phyloP scores from a whole-genome alignment of 352 stramenopile genomes.

The Phytopythium cucurbitacearum region DNA sequence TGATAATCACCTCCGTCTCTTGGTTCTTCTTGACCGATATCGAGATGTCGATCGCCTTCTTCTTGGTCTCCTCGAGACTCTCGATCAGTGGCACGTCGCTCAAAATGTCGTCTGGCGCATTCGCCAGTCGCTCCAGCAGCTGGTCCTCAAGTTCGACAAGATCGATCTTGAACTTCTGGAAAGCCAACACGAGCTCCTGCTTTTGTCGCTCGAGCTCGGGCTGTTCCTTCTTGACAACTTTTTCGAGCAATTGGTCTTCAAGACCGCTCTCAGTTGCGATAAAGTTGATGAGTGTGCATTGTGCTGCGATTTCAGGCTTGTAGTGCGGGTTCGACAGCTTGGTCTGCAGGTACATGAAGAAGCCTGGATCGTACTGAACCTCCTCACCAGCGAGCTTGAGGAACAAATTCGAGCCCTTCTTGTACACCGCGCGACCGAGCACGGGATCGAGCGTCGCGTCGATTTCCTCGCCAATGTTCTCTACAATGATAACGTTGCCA shows the following conservation, averaged over 20 bases:
- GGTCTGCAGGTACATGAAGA: conserved; percentile 97
- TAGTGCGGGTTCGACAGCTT: conserved; percentile 98
- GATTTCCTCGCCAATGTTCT: conserved; percentile 97
- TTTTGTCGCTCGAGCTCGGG: conserved; percentile 93
- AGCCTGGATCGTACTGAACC: conserved; percentile 95
- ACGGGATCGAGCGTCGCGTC: conserved; percentile 96
- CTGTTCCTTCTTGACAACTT: conserved; percentile 95
- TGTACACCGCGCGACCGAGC: conserved; percentile 94
- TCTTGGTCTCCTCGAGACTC: conserved; percentile 95
- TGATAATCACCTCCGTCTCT: conserved; percentile 94
- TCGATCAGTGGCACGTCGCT: conserved; percentile 96
- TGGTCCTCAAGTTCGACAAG: conserved; percentile 96
- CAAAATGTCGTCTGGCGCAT: conserved; percentile 95
- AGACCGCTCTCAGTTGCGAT: conserved; percentile 95
- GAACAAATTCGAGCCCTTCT: conserved; percentile 93
- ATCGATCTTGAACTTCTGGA: conserved; percentile 96
- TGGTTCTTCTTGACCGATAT: conserved; percentile 94
- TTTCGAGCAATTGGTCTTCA: conserved; percentile 95
- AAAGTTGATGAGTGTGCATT: conserved; percentile 98
- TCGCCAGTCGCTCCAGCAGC: conserved; percentile 92
- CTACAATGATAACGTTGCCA: conserved; percentile 94
- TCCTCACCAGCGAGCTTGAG: conserved; percentile 94
- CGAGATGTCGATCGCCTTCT: conserved; percentile 94
- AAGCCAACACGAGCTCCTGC: conserved; percentile 89
- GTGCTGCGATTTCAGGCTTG: conserved; percentile 96